These are phyloP conservation scores for Colletotrichum lentis DNA, from an alignment of 2,329 filamentous ascomycete species.

Conservation along the genomic window DNA sequence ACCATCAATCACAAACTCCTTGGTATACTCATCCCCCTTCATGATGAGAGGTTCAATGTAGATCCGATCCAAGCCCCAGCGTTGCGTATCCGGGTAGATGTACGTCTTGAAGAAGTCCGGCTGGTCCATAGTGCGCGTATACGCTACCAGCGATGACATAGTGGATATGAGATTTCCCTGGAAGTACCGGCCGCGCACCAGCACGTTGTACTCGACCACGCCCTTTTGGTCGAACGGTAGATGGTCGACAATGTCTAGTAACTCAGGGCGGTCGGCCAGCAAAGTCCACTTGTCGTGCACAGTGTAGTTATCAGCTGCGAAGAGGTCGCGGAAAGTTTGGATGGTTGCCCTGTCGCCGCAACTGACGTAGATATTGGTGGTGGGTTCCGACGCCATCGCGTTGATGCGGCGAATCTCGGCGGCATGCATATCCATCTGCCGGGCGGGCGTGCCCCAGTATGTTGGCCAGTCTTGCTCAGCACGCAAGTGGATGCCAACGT, in stretches of 20 bases:
- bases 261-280: constrained; percentile 9
- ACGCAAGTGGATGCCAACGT: constrained; percentile 7
- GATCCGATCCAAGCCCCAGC: constrained; percentile 1
- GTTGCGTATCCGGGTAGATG: neutral
- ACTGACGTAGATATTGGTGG: constrained; percentile 3
- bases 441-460: neutral
- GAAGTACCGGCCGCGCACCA: constrained; percentile 5
- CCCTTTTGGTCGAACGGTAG: constrained; percentile 6
- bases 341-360: neutral
- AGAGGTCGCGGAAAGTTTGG: constrained; percentile 9
- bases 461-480: constrained; percentile 4
- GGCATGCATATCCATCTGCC: constrained; percentile 8
- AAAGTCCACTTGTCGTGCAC: constrained; percentile 17
- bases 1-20: neutral
- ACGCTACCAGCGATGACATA: constrained; percentile 7
- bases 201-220: constrained; percentile 1
- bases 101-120: neutral
- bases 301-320: constrained; percentile 4
- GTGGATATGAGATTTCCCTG: constrained; percentile 11
- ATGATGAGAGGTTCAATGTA: constrained; percentile 2
- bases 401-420: constrained; percentile 7
- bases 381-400: neutral
- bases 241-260: neutral
- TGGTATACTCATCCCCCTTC: constrained; percentile 2
- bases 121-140: constrained; percentile 5